phyloP scores from a whole-genome alignment of 352 stramenopile genomes.

The Thalassiosira hispida region DNA sequence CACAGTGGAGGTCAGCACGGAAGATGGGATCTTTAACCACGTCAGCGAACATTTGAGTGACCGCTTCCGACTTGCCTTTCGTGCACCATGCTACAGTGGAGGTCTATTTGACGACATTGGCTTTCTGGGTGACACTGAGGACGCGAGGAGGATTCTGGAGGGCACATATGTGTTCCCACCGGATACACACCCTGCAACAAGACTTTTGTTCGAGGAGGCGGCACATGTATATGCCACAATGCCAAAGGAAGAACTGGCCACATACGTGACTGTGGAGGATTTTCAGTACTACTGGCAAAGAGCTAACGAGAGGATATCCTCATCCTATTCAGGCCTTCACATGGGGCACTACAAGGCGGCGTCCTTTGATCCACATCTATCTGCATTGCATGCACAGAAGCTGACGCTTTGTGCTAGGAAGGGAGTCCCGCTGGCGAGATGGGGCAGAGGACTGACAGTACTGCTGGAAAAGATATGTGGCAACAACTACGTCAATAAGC shows the following conservation, averaged over 20 bases:
- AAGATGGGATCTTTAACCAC: background rate
- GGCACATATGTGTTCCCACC: too few species aligned
- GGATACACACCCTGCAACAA: background rate
- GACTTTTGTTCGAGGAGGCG: conserved; percentile 5
- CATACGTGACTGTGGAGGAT: conserved; percentile 8
- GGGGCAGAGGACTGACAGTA: background rate
- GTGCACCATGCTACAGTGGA: background rate
- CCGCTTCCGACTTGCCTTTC: background rate
- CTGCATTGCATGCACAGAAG: background rate
- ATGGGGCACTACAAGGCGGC: conserved; percentile 6
- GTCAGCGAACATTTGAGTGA: background rate
- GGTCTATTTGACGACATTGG: background rate
- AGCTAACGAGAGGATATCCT: background rate
- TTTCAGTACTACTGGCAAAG: too few species aligned
- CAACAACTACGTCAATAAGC: conserved; percentile 21
- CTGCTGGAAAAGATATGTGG: conserved; percentile 16
- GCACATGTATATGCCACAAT: background rate
- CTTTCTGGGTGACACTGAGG: too few species aligned
- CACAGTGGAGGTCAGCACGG: too few species aligned
- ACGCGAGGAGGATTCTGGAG: too few species aligned
- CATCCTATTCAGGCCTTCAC: background rate
- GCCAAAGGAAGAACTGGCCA: background rate
- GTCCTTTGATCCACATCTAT: background rate
- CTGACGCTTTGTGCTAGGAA: background rate
- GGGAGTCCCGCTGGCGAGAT: background rate